Base-by-base conservation (phyloP, 2,329 filamentous ascomycete genomes). In the Anisogramma anomala region DNA sequence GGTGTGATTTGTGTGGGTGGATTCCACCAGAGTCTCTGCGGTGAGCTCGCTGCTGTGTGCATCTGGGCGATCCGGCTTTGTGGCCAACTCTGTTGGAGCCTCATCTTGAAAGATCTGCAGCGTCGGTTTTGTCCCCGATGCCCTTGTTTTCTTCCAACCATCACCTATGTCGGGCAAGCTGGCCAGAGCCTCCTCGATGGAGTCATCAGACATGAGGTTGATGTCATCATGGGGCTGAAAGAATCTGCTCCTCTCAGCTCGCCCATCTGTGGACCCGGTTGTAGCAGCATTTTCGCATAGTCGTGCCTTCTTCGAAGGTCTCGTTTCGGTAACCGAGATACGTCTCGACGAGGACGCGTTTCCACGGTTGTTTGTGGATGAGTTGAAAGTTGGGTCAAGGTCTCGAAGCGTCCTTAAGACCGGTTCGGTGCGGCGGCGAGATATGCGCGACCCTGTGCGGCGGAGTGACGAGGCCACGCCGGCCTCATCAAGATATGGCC, bases 221-320 rank as follows among this genome's bases (percentile, higher is more conserved):
- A 57, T 57, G 9, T 71, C 67, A 9, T 28, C 31, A 23, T 25
- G 25, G 14, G 31, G 20, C 15, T 26, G 49, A 49, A 77, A 77
- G 54, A 75, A 77, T 43, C 64, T 75, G 62, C 74, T 78, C 39
- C 57, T 68, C 50, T 68, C 55, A 8, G 60, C 55, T 13, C 57
- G 59, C 15, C 55, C 55, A 17, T 57, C 55, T n/a, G 51, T 52
- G 2, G 51, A 44, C 9, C 53, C 58, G 6, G 49, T 49, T 3
- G 50, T 33, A 15, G 52, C 50, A 8, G 52, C 52, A 31, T 74
- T 67, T 4, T 68, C 62, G 43, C 70, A 75, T 6, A 77, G 55
- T 27, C 72, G 68, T 30, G 67, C 67, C 55, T 77, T 77, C 60
- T 78, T 78, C 39, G 64, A 64, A 17, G 74, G 73, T 36, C 71